Evolutionary conservation across 2,329 filamentous ascomycete species (phyloP), one percentile per base, ranked within the genome.

Genomic region (Trichothecium roseum): DNA sequence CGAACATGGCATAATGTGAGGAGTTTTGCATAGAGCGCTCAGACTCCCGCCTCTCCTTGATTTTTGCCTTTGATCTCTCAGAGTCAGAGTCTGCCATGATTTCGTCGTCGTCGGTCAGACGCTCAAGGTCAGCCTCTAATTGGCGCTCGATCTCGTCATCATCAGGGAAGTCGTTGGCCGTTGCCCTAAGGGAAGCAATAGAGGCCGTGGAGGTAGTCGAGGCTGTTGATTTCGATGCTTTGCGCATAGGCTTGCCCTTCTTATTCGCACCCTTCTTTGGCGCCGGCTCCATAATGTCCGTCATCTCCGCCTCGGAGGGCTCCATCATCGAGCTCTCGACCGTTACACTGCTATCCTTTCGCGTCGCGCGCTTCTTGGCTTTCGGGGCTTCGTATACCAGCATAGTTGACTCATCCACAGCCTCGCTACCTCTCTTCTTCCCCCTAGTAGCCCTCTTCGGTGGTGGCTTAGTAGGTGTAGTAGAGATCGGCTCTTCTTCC

Each of bases 91-190:
- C 62, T 5, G 59, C 56, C 4, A 56, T 57, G 7, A 65, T 53
- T 30, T 75, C 72, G 12, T 71, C 66, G 20, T 78, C 69, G 2
- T 64, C 68, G 18, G 71, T 49, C 2, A 66, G 70, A 20, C 66
- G 61, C 30, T 79, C 72, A 8, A 84, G 64, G 38, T 81, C 80
- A 3, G 72, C 75, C 47, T 81, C 71, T 1, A 84, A 60, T 33
- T 74, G 74, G 16, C 70, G 69, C 35, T 84, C 76, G 27, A 84
- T 69, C 42, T 82, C 78, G 2, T 76, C 72, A 40, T 84, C 77
- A 37, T 74, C 66, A 0, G 70, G 68, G 9, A 72, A 55, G 4
- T 55, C 55, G 13, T 57, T 57, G n/a, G 62, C 49, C 8, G 28
- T n/a, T 2, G 72, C 69, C 20, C 62, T 57, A 24, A 65, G 67